Percentiles rank a stretch among this genome's conserved stretches.
Conservation (phyloP, 768 basidiomycete genomes). For the Hypholoma fasciculare region DNA sequence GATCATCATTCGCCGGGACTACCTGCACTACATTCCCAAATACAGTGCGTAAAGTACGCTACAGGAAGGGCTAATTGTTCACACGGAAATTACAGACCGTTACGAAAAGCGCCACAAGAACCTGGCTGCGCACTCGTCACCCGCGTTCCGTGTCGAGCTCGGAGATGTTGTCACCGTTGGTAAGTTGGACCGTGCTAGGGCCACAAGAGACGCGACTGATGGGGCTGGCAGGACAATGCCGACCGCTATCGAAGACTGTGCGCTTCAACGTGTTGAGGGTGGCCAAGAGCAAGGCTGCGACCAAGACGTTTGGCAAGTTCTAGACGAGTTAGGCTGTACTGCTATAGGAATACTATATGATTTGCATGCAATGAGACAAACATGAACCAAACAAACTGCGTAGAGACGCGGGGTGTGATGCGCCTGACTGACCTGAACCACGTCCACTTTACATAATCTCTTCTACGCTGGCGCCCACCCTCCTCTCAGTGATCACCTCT, state of each 20-base stretch:
- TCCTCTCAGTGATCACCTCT: conserved; percentile 74
- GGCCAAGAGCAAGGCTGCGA: conserved; percentile 86
- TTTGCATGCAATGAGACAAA: conserved; percentile 26
- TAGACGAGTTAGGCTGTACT: conserved; percentile 32
- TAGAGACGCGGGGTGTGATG: conserved; percentile 13
- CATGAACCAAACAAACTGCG: conserved; percentile 33
- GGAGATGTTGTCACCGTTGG: conserved; percentile 96
- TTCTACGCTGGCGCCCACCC: conserved; percentile 70
- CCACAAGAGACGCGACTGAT: conserved; percentile 7
- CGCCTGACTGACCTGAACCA: conserved; percentile 17
- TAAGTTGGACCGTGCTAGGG: conserved; percentile 37
- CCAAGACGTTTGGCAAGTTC: conserved; percentile 96
- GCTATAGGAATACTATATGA: conserved; percentile 24
- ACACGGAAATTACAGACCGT: conserved; percentile 60
- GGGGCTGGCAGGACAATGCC: conserved; percentile 80
- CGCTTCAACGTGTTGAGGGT: conserved; percentile 99
- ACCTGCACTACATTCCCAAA: conserved; percentile 97
- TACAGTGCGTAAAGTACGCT: conserved; percentile 68
- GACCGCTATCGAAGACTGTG: conserved; percentile 97
- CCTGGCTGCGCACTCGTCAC: conserved; percentile 94
- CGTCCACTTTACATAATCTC: conserved; percentile 16
- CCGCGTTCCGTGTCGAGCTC: conserved; percentile 96
- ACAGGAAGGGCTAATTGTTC: not conserved
- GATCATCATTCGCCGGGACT: conserved; percentile 92
- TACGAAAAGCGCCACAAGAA: conserved; percentile 99